Percentiles rank a stretch among this genome's conserved stretches.
Evolutionary conservation across 768 basidiomycete species (phyloP).

Genomic region (Mycena olivaceomarginata): DNA sequence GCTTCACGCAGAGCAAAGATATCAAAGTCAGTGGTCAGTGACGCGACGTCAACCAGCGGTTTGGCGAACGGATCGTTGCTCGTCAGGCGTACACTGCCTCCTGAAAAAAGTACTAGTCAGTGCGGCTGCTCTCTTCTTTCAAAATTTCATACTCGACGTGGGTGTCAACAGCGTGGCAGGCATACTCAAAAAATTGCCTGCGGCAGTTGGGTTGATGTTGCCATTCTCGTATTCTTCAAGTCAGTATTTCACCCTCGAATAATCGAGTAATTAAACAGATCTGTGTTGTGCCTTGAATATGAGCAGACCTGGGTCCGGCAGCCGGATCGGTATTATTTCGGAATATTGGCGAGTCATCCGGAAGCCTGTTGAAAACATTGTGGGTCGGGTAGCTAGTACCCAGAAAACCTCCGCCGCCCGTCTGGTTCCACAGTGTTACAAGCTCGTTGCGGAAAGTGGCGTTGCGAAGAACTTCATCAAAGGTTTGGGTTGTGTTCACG

Average conservation of each 20-base stretch:
- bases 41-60: constrained; percentile 63
- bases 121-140: background rate
- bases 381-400: constrained; percentile 44
- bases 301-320: constrained; percentile 46
- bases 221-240: constrained; percentile 1
- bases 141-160: constrained; percentile 11
- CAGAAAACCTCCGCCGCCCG: constrained; percentile 47
- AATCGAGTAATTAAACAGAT: background rate
- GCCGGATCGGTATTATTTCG: constrained; percentile 49
- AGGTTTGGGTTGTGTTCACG: constrained; percentile 55
- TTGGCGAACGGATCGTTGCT: background rate
- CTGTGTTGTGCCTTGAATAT: constrained; percentile 30
- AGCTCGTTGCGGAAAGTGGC: constrained; percentile 39
- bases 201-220: background rate
- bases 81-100: background rate
- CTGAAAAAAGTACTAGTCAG: background rate
- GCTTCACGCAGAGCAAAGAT: constrained; percentile 47
- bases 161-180: constrained; percentile 25
- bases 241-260: background rate
- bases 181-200: constrained; percentile 12
- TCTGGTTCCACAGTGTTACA: constrained; percentile 47
- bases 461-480: constrained; percentile 46
- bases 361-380: constrained; percentile 48
- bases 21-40: constrained; percentile 55
- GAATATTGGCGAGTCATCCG: constrained; percentile 39